Evolutionary conservation across 2,329 filamentous ascomycete species (phyloP).

Genomic region (Ophiostoma himal-ulmi): DNA sequence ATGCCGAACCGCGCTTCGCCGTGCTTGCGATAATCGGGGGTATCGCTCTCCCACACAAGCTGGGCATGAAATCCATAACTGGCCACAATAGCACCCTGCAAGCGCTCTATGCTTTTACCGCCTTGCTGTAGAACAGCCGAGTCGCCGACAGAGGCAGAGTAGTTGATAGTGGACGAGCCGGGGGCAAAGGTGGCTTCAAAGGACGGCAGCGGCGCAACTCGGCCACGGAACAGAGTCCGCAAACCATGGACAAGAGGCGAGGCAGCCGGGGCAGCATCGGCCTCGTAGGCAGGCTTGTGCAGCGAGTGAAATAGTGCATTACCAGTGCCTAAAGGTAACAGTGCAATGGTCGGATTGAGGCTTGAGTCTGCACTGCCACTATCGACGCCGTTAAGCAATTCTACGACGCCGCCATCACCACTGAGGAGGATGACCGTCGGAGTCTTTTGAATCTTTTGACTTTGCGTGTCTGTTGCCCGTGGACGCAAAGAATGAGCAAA

Average conservation of each 20-base stretch:
- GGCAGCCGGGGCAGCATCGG: constrained; percentile 25
- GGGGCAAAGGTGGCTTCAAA: constrained; percentile 59
- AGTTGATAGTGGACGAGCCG: constrained; percentile 45
- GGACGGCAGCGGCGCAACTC: constrained; percentile 49
- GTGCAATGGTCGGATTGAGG: constrained; percentile 41
- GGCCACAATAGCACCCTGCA: constrained; percentile 71
- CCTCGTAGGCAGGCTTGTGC: constrained; percentile 51
- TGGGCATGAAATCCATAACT: constrained; percentile 88
- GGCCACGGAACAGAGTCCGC: constrained; percentile 56
- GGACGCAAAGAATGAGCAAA: constrained; percentile 45
- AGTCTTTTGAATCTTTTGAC: not conserved
- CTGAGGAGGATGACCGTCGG: constrained; percentile 66
- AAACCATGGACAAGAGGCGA: constrained; percentile 48
- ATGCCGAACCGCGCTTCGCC: constrained; percentile 76
- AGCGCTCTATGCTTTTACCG: constrained; percentile 32
- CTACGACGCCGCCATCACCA: constrained; percentile 80
- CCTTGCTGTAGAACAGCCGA: constrained; percentile 21
- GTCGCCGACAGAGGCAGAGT: constrained; percentile 21
- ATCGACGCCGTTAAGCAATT: constrained; percentile 63
- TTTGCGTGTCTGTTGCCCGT: not conserved
- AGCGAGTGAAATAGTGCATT: constrained; percentile 60
- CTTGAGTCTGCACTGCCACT: not conserved
- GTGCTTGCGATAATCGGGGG: constrained; percentile 68
- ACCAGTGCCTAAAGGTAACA: constrained; percentile 59
- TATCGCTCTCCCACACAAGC: constrained; percentile 87